phyloP scores from a whole-genome alignment of 2,329 filamentous ascomycete genomes.

The Sphaceloma murrayae region DNA sequence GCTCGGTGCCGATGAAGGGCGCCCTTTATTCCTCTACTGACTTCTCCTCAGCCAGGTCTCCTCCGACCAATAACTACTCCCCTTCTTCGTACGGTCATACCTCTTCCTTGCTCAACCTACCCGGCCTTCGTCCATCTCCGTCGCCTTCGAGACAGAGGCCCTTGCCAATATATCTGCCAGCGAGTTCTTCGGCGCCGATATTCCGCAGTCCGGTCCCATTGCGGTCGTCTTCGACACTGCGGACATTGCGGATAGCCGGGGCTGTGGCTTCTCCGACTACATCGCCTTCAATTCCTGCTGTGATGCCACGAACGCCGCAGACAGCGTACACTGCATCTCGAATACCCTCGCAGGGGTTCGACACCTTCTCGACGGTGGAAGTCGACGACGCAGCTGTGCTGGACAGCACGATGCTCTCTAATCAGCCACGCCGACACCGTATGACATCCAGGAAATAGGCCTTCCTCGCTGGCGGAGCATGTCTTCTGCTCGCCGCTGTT shows the following conservation, averaged over 20 bases:
- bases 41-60: slow-evolving; percentile 2
- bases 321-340: no score
- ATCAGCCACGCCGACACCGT: neutral
- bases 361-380: slow-evolving; percentile 1
- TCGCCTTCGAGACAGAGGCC: neutral
- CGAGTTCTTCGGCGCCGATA: no score
- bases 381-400: neutral
- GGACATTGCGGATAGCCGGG: no score
- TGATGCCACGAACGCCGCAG: no score
- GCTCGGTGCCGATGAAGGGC: neutral
- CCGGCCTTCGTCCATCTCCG: neutral
- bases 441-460: slow-evolving; percentile 9
- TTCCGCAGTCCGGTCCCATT: no score
- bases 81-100: neutral
- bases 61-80: neutral
- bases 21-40: no score
- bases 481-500: neutral
- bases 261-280: no score
- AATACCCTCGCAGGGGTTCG: slow-evolving; percentile 7
- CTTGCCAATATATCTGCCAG: no score
- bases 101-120: neutral
- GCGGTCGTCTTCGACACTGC: no score
- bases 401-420: neutral
- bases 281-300: no score
- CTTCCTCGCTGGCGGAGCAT: neutral